Conservation (phyloP, 306 rosid genomes). For the Vigna angularis region DNA sequence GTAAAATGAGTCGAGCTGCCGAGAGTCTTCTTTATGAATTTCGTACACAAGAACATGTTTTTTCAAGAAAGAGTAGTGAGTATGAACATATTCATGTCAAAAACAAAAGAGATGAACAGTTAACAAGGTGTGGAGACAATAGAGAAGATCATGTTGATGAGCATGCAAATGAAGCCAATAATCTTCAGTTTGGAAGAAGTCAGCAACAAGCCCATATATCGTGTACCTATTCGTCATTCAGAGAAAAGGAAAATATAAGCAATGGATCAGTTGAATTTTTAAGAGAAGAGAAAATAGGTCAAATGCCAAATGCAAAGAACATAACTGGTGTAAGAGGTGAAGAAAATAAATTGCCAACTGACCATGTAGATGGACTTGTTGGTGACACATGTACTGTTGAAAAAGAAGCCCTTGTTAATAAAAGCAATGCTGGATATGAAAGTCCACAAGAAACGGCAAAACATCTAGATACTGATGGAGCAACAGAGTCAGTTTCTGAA, state of each 20-base stretch:
- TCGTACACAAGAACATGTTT: conserved; percentile 41
- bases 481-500: conserved; percentile 42
- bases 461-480: conserved; percentile 35
- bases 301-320: conserved; percentile 40
- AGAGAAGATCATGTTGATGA: conserved; percentile 44
- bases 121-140: conserved; percentile 44
- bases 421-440: conserved; percentile 37
- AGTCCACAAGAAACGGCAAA: conserved; percentile 40
- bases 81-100: conserved; percentile 43
- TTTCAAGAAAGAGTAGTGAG: conserved; percentile 34
- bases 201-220: conserved; percentile 42
- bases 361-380: conserved; percentile 33
- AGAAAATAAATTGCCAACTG: conserved; percentile 39
- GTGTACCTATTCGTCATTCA: conserved; percentile 30
- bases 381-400: conserved; percentile 40
- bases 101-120: conserved; percentile 41
- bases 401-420: conserved; percentile 37
- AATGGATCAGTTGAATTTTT: conserved; percentile 30
- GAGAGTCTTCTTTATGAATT: conserved; percentile 35
- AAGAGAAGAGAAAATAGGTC: conserved; percentile 43
- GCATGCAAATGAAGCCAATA: conserved; percentile 46
- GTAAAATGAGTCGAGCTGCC: conserved; percentile 37
- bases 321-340: conserved; percentile 41
- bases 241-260: conserved; percentile 44
- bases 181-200: conserved; percentile 36